A percentile compares a stretch with the other conserved stretches of the same genome.
phyloP scores from a whole-genome alignment of 148 eudicot species.

The Rhododendron vialii region DNA sequence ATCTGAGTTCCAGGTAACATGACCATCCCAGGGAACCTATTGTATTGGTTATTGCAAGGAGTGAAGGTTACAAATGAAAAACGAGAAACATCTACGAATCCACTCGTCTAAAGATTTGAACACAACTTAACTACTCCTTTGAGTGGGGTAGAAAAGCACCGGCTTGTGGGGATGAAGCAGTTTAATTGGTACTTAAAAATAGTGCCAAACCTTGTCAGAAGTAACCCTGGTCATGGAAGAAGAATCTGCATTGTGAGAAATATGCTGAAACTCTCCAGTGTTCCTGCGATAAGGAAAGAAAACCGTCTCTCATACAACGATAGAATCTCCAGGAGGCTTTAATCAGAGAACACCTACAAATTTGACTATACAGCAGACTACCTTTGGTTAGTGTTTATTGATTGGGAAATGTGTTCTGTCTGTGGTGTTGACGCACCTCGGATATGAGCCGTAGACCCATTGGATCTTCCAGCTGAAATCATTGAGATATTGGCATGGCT shows the following conservation, averaged over 20 bases:
- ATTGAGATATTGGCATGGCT: slow-evolving; percentile 1
- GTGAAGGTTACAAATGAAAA: not conserved
- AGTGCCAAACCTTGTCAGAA: slow-evolving; percentile 51
- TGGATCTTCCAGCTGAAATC: slow-evolving; percentile 55
- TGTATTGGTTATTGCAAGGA: not conserved
- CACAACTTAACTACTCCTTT: not conserved
- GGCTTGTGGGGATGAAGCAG: not conserved
- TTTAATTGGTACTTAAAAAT: not conserved
- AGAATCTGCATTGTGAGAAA: slow-evolving; percentile 18
- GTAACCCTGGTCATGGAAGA: slow-evolving; percentile 45
- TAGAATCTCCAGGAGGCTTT: slow-evolving; percentile 4
- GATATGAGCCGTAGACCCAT: slow-evolving; percentile 21
- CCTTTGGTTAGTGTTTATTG: slow-evolving; percentile 26
- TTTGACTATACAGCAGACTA: slow-evolving; percentile 9
- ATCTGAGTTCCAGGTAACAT: not conserved
- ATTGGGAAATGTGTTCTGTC: slow-evolving; percentile 8
- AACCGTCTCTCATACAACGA: not conserved
- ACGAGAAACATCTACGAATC: not conserved
- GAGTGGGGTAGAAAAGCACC: not conserved
- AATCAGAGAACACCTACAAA: not conserved
- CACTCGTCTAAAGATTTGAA: not conserved
- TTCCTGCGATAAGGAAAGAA: slow-evolving; percentile 26
- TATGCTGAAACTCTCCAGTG: slow-evolving; percentile 20
- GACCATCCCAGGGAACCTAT: not conserved
- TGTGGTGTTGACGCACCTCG: slow-evolving; percentile 20